Evolutionary conservation across 805 yeast genomes (phyloP), one percentile per base, ranked within the genome.

Genomic region (Candida boleticola): DNA sequence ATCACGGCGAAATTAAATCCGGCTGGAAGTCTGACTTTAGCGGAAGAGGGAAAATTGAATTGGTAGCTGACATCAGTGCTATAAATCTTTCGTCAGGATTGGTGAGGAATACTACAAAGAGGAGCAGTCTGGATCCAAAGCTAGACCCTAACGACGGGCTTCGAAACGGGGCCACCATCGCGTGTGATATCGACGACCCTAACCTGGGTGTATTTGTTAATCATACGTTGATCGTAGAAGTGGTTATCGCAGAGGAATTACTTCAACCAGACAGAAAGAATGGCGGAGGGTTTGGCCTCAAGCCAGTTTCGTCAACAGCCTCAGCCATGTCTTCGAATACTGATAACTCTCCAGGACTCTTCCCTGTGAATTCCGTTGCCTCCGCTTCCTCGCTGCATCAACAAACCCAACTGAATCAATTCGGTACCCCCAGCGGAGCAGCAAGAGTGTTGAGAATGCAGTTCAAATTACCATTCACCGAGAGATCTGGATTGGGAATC

Each of bases 21-120:
- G 99, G 99, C 3, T 93, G 99, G 99, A 93, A 93, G 60, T 80
- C 93, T 1, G 99, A 93, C 62, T 90, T 84, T 58, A 64, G 81
- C 4, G 84, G 80, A 32, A 73, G 74, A 35, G 99, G 99, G 4
- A 73, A 79, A 41, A 82, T 90, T 45, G 96, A 89, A 60, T 60
- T 89, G 36, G 82, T 84, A 23, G 88, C 86, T 0, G 88, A 85
- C 34, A 76, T 86, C 30, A 74, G 77, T 16, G 77, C 85, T 19
- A 71, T 76, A 66, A 69, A 76, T 40, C 64, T 84, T 38, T 69
- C 82, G 7, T 78, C 89, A 0, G 77, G 83, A 0, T 38, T 76
- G 0, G 58, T 68, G 11, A 68, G 68, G 26, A 79, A 79, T 36
- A 53, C 71, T 2, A 68, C 68, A 19, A 65, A 66, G 42, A 71